phyloP scores from a whole-genome alignment of 768 basidiomycete genomes.

The Amanita fuliginea region DNA sequence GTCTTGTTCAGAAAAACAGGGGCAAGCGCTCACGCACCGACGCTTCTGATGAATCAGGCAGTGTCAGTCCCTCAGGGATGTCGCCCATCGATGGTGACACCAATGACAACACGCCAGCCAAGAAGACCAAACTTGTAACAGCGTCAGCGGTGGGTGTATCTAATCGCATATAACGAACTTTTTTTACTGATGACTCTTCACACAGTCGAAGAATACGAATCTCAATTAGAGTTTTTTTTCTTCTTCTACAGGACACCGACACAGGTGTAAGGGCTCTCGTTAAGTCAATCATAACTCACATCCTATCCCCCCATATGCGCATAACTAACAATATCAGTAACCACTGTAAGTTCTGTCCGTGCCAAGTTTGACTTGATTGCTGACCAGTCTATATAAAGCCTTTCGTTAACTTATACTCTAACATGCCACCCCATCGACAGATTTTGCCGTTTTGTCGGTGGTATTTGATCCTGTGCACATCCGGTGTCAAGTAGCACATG shows the following conservation, averaged over 20 bases:
- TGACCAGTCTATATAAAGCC: not conserved
- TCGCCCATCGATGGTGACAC: not conserved
- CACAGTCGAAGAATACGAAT: constrained; percentile 15
- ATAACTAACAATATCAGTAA: not conserved
- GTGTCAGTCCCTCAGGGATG: not conserved
- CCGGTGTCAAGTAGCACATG: not conserved
- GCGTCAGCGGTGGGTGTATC: not conserved
- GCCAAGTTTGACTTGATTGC: not conserved
- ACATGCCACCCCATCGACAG: not conserved
- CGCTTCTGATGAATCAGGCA: constrained; percentile 18
- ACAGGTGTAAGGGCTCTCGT: constrained; percentile 20
- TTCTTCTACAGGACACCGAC: constrained; percentile 15
- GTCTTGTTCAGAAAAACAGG: constrained; percentile 38
- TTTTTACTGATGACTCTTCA: not conserved
- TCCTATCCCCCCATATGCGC: not conserved
- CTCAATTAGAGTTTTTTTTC: constrained; percentile 15
- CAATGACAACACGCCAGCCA: not conserved
- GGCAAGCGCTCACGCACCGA: constrained; percentile 44
- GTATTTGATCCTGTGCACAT: not conserved
- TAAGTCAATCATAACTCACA: constrained; percentile 13
- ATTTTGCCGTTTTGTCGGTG: not conserved
- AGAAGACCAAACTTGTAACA: not conserved
- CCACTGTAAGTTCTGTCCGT: not conserved
- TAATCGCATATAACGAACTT: not conserved
- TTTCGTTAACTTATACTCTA: not conserved